These are phyloP conservation scores for Colletotrichum sansevieriae DNA, from an alignment of 2,329 filamentous ascomycete genomes.

Conservation along the genomic window DNA sequence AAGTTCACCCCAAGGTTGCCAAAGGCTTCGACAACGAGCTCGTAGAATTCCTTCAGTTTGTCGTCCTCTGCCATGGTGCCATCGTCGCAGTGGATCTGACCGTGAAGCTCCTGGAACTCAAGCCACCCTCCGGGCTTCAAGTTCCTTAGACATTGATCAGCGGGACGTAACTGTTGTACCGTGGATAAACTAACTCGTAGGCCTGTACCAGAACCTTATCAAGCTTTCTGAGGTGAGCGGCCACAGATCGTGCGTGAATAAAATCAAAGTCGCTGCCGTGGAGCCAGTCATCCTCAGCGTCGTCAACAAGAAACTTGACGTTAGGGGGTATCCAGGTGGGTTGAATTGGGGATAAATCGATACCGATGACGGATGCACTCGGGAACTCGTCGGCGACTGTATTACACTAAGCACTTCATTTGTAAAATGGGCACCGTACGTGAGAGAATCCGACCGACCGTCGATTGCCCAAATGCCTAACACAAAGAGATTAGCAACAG, in stretches of 20 bases:
- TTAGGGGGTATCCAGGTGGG: slow-evolving; percentile 68
- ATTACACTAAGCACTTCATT: too few species aligned
- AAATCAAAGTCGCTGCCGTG: slow-evolving; percentile 67
- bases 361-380: slow-evolving; percentile 56
- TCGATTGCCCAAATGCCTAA: slow-evolving; percentile 67
- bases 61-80: slow-evolving; percentile 58
- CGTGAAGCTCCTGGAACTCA: slow-evolving; percentile 62
- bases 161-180: slow-evolving; percentile 45
- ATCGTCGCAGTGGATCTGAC: slow-evolving; percentile 58
- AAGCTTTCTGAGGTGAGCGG: slow-evolving; percentile 64
- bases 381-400: slow-evolving; percentile 58
- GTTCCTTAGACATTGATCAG: slow-evolving; percentile 48
- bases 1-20: slow-evolving; percentile 50
- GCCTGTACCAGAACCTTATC: slow-evolving; percentile 58
- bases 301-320: slow-evolving; percentile 72
- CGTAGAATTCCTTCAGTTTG: slow-evolving; percentile 49
- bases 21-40: slow-evolving; percentile 47
- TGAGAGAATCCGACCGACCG: slow-evolving; percentile 32
- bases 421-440: too few species aligned
- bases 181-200: slow-evolving; percentile 44
- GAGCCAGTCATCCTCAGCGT: slow-evolving; percentile 70
- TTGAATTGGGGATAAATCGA: slow-evolving; percentile 62
- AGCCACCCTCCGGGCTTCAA: slow-evolving; percentile 64
- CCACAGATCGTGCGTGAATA: slow-evolving; percentile 65
- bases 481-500: neutral